These are phyloP conservation scores for Lodderomyces pseudojiufengensis DNA, from an alignment of 1,139 yeast species.

Conservation along the genomic window DNA sequence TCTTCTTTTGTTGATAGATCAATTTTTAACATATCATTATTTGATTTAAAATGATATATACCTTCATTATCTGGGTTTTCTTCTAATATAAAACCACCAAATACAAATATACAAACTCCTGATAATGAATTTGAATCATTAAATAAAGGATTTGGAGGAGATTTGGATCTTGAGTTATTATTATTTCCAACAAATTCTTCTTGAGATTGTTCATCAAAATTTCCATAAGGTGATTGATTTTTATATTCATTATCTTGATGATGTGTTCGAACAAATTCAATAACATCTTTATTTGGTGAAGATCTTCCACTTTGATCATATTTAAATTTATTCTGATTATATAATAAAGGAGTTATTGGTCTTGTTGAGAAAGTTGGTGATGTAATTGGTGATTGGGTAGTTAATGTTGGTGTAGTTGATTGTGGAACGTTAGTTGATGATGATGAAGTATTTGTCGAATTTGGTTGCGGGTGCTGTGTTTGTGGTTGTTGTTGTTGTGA, in stretches of 20 bases:
- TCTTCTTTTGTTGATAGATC: conserved; percentile 23
- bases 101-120: conserved; percentile 28
- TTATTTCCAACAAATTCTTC: conserved; percentile 4
- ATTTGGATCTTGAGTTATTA: background rate
- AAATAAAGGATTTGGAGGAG: conserved; percentile 8
- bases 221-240: background rate
- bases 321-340: conserved; percentile 1
- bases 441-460: background rate
- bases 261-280: conserved; percentile 1
- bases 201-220: conserved; percentile 1
- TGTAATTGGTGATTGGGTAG: background rate
- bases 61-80: conserved; percentile 13
- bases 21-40: conserved; percentile 36
- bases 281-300: conserved; percentile 3
- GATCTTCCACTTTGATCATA: conserved; percentile 1
- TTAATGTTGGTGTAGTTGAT: conserved; percentile 2
- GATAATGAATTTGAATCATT: conserved; percentile 10
- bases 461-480: too few species aligned
- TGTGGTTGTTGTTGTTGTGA: background rate
- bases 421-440: conserved; percentile 1
- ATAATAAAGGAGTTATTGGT: conserved; percentile 4
- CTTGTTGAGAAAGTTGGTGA: conserved; percentile 1
- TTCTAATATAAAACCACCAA: conserved; percentile 38
- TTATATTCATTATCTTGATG: background rate
- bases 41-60: conserved; percentile 25